These are phyloP conservation scores for Clitocybe nebularis DNA, from an alignment of 1,284 basidiomycete species.

Conservation along the genomic window DNA sequence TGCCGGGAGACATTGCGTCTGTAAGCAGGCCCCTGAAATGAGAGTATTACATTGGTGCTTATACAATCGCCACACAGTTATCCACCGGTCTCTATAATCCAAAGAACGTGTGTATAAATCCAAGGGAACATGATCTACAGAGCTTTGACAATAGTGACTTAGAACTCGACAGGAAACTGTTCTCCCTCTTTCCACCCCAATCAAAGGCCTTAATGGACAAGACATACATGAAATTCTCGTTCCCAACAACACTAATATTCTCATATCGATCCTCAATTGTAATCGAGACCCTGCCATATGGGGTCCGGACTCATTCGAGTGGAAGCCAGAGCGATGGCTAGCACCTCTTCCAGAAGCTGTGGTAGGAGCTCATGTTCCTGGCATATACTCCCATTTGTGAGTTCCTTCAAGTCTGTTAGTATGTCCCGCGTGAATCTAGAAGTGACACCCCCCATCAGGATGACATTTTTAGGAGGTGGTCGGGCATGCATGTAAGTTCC, in stretches of 20 bases:
- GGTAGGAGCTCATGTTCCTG: conserved; percentile 11
- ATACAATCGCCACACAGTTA: conserved; percentile 8
- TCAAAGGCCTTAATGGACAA: conserved; percentile 20
- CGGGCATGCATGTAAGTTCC: conserved; percentile 26
- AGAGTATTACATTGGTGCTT: not conserved
- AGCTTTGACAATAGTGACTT: too few species aligned
- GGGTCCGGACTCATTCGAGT: conserved; percentile 31
- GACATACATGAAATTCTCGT: conserved; percentile 21
- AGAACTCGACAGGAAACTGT: conserved; percentile 4
- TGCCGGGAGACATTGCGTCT: conserved; percentile 29
- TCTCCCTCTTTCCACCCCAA: conserved; percentile 17
- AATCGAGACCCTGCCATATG: conserved; percentile 27
- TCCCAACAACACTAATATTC: conserved; percentile 20
- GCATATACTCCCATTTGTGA: conserved; percentile 16
- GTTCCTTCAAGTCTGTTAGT: too few species aligned
- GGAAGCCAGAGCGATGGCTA: conserved; percentile 34
- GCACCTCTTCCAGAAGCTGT: conserved; percentile 22
- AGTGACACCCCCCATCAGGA: conserved; percentile 12
- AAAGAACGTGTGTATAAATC: conserved; percentile 7
- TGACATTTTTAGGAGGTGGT: conserved; percentile 28
- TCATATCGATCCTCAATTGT: conserved; percentile 21
- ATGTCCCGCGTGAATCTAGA: too few species aligned
- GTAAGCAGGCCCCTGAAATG: too few species aligned
- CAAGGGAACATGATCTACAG: too few species aligned
- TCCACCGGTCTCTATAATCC: conserved; percentile 15